Conservation (phyloP, 768 basidiomycete species). For the Pleurotus citrinopileatus region DNA sequence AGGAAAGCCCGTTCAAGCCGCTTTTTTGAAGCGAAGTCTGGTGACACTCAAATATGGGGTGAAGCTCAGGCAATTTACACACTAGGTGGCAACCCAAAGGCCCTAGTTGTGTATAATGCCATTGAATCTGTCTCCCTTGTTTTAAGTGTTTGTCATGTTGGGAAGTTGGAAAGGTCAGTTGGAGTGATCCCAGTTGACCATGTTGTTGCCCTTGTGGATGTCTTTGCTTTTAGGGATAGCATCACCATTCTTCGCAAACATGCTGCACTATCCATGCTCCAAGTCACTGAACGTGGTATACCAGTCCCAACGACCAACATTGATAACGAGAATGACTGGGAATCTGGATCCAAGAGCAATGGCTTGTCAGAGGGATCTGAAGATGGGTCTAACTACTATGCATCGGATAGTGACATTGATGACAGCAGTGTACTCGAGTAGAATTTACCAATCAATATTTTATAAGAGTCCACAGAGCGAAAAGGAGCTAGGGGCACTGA, state of each 20-base stretch:
- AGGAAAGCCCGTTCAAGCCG: conserved; percentile 11
- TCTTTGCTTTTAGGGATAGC: conserved; percentile 10
- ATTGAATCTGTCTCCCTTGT: background rate
- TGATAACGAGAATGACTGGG: background rate
- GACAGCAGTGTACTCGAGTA: no score
- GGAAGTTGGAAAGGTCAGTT: background rate
- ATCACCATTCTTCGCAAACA: conserved; percentile 17
- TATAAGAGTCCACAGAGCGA: no score
- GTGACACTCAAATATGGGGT: conserved; percentile 13
- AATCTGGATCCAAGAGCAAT: no score
- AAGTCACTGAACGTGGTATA: background rate
- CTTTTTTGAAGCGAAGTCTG: background rate
- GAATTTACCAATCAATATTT: no score
- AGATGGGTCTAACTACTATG: no score
- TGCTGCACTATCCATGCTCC: conserved; percentile 14
- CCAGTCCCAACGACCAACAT: background rate
- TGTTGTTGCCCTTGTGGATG: conserved; percentile 10
- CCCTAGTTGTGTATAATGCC: conserved; percentile 10
- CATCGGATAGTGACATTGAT: no score
- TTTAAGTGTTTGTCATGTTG: conserved; percentile 9
- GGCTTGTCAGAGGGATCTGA: background rate
- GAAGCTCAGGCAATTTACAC: conserved; percentile 19
- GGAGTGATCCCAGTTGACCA: background rate
- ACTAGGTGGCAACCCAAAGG: background rate
- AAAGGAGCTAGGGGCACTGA: no score